These are phyloP conservation scores for Populus davidiana DNA, from an alignment of 345 rosid genomes.

Conservation along the genomic window DNA sequence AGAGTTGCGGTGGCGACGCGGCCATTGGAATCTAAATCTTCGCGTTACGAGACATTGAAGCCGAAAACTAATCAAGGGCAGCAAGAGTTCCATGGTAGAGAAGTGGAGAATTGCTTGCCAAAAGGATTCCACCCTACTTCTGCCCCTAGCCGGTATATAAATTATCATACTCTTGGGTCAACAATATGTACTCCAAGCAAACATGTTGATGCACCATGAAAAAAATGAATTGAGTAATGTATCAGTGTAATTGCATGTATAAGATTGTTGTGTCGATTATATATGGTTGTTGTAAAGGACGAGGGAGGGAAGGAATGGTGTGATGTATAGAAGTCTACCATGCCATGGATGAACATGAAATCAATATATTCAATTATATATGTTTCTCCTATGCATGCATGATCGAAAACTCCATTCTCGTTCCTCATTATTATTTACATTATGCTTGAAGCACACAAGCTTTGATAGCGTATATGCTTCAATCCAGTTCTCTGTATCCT, in stretches of 20 bases:
- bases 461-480: too few relatives aligned
- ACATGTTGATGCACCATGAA: conserved; percentile 22
- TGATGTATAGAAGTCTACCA: conserved; percentile 5
- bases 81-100: not conserved
- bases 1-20: conserved; percentile 25
- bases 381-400: not conserved
- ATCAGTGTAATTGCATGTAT: not conserved
- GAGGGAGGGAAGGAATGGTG: not conserved
- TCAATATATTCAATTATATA: not conserved
- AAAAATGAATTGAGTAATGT: not conserved
- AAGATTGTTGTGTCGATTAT: not conserved
- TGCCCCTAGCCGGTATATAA: conserved; percentile 58
- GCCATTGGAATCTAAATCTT: conserved; percentile 21
- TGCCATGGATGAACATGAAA: not conserved
- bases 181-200: conserved; percentile 27
- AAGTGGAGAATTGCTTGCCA: conserved; percentile 47
- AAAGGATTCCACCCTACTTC: conserved; percentile 52
- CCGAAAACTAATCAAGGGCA: conserved; percentile 12
- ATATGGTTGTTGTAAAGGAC: not conserved
- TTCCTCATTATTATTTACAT: not conserved
- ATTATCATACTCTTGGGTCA: conserved; percentile 38
- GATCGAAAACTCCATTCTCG: not conserved
- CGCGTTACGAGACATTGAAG: conserved; percentile 12
- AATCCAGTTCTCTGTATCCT: too few relatives aligned
- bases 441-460: not conserved